A percentile compares a stretch with the other conserved stretches of the same genome.
These are phyloP conservation scores for Xanthoconium purpureum DNA, from an alignment of 768 basidiomycete genomes.

Conservation along the genomic window DNA sequence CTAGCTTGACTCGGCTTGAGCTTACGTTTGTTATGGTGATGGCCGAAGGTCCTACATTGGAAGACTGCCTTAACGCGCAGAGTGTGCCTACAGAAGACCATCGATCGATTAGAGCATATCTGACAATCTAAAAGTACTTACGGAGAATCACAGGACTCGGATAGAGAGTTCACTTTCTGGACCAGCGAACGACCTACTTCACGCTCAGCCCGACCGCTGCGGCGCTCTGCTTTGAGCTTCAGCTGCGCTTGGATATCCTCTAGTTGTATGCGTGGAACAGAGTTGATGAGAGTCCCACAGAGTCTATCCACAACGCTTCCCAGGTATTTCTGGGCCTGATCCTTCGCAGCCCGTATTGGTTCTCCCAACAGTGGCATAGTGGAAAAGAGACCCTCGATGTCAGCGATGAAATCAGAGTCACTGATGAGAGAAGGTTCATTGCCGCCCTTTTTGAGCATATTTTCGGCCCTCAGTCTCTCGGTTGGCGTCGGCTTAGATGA, in stretches of 20 bases:
- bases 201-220: slow-evolving; percentile 15
- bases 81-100: slow-evolving; percentile 9
- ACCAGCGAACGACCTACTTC: slow-evolving; percentile 10
- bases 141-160: slow-evolving; percentile 16
- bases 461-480: slow-evolving; percentile 13
- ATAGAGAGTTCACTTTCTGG: slow-evolving; percentile 18
- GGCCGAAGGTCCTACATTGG: background rate
- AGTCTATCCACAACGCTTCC: slow-evolving; percentile 16
- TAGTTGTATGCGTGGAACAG: slow-evolving; percentile 12
- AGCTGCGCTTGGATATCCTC: slow-evolving; percentile 18
- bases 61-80: slow-evolving; percentile 13
- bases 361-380: slow-evolving; percentile 20
- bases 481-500: slow-evolving; percentile 7
- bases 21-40: slow-evolving; percentile 3
- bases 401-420: slow-evolving; percentile 23
- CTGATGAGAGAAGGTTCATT: slow-evolving; percentile 18
- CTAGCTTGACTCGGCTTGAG: background rate
- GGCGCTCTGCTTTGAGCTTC: slow-evolving; percentile 10
- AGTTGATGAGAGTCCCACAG: slow-evolving; percentile 10
- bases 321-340: slow-evolving; percentile 20
- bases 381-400: slow-evolving; percentile 15
- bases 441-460: slow-evolving; percentile 21
- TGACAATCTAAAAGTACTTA: background rate
- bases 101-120: background rate
- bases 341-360: slow-evolving; percentile 6